phyloP scores from a whole-genome alignment of 768 basidiomycete species.

The button mushroom (Agaricus bisporus) region DNA sequence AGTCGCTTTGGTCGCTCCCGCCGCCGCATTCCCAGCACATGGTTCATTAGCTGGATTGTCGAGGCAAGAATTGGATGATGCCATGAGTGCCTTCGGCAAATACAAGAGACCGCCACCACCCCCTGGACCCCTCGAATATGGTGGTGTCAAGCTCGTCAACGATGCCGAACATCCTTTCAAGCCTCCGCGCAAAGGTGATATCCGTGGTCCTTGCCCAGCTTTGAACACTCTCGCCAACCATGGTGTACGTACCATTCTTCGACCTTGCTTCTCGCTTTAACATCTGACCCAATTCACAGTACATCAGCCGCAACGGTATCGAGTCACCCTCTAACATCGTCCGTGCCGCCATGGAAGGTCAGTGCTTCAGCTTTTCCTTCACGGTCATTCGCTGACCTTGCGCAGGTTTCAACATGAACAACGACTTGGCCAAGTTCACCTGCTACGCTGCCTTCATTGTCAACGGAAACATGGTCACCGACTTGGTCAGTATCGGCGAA shows the following conservation, averaged over 20 bases:
- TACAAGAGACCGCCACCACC: not conserved
- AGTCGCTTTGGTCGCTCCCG: not conserved
- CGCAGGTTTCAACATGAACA: constrained; percentile 17
- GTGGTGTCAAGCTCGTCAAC: constrained; percentile 10
- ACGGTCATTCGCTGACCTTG: not conserved
- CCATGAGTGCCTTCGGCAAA: too few species aligned
- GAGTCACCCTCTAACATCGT: constrained; percentile 10
- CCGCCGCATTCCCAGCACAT: constrained; percentile 16
- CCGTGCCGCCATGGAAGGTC: constrained; percentile 12
- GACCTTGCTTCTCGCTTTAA: not conserved
- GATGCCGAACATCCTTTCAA: constrained; percentile 13
- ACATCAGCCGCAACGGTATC: constrained; percentile 9
- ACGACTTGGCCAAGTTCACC: constrained; percentile 10
- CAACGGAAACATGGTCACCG: constrained; percentile 14
- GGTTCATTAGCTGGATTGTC: constrained; percentile 18
- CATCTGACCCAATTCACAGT: not conserved
- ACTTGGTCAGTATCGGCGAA: constrained; percentile 15
- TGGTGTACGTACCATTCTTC: constrained; percentile 9
- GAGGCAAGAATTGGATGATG: constrained; percentile 12
- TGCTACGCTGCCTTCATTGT: constrained; percentile 13
- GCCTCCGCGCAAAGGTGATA: constrained; percentile 7
- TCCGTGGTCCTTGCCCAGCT: constrained; percentile 16
- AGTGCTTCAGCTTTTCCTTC: not conserved
- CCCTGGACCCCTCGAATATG: constrained; percentile 2
- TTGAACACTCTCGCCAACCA: constrained; percentile 16